Evolutionary conservation across 768 basidiomycete species (phyloP), one percentile per base, ranked within the genome.

Genomic region (Kwoniella newhampshirensis): DNA sequence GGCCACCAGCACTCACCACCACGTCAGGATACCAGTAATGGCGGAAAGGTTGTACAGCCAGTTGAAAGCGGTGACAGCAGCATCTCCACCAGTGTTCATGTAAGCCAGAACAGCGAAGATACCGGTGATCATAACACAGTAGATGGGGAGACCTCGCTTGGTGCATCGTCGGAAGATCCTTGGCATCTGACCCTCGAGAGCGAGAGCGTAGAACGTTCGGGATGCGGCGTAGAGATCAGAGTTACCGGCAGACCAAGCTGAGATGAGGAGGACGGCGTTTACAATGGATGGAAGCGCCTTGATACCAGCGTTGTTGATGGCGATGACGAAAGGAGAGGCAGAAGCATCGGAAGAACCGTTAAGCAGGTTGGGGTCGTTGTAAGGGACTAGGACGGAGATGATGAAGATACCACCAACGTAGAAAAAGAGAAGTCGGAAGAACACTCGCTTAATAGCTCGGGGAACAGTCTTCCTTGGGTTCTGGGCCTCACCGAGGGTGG

Each of bases 111-210:
- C 18, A 6, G 68, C 68, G 37, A 70, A 67, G 3, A 55, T n/a
- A 32, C 60, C 62, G n/a, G 73, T 69, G 45, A 67, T 47, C n/a
- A 60, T 52, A 12, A 71, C 65, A 58, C 59, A 55, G 42, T 52
- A 64, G 30, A 74, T 65, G 17, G 77, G 77, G 6, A 77, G 64
- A 55, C 77, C 77, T 8, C 51, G 41, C 63, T 72, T 70, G 45
- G 75, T 77, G 42, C 67, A 68, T 25, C 59, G 54, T 42, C 67
- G 57, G 66, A 78, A 70, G 45, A 77, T 54, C 13, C 44, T 39
- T 18, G 81, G 81, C 11, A 81, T 78, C 66, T 83, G 80, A 28
- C 80, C 78, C 60, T 82, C 81, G 18, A 80, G 69, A 8, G 80
- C 80, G 2, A 81, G 71, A 27, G 78, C 79, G 62, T 82, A 82